These are phyloP conservation scores for Quercus ilex DNA, from an alignment of 306 rosid species.

Conservation along the genomic window DNA sequence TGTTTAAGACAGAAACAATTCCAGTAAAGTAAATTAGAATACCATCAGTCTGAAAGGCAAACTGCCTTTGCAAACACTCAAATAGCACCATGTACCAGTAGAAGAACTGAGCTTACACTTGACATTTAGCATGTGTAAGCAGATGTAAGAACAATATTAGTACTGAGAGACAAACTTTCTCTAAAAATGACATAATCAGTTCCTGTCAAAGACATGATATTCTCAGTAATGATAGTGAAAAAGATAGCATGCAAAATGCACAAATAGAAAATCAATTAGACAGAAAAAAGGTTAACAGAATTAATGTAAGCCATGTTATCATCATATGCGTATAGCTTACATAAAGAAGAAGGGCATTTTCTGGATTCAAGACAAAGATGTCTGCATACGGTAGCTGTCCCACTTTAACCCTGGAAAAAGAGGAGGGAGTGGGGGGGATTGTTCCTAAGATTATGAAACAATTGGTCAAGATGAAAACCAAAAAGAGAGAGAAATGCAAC, in stretches of 20 bases:
- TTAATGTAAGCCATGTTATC: conserved; percentile 5
- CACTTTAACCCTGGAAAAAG: conserved; percentile 58
- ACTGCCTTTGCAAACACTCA: background rate
- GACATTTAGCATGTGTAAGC: background rate
- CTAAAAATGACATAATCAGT: background rate
- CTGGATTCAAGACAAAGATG: conserved; percentile 79
- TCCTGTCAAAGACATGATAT: background rate
- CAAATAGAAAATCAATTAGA: background rate
- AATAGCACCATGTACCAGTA: background rate
- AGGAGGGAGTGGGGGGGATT: conserved; percentile 21
- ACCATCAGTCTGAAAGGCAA: background rate
- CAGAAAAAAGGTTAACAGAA: conserved; percentile 11
- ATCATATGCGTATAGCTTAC: conserved; percentile 53
- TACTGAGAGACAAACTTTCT: background rate
- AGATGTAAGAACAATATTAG: background rate
- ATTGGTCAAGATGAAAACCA: background rate
- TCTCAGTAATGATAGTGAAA: background rate
- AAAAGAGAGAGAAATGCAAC: background rate
- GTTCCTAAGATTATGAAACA: conserved; percentile 10
- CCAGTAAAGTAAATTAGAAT: background rate
- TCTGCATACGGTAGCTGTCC: conserved; percentile 79
- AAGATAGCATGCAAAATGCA: background rate
- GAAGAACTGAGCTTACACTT: background rate
- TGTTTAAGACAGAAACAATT: background rate
- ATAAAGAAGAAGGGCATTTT: conserved; percentile 75